These are phyloP conservation scores for Elsinoe perseae DNA, from an alignment of 2,329 filamentous ascomycete genomes.

Conservation along the genomic window DNA sequence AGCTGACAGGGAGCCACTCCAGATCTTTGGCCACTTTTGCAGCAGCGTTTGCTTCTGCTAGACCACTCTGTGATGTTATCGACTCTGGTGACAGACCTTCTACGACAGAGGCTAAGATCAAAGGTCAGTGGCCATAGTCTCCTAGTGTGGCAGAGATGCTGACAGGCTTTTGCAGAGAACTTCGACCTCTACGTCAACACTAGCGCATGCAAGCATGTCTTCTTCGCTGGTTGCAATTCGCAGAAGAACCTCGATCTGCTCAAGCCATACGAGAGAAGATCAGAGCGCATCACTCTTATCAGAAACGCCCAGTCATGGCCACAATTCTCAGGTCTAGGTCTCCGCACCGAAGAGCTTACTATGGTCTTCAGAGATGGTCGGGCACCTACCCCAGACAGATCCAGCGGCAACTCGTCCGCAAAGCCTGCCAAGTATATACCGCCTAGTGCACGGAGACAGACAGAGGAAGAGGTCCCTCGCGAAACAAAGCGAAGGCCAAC, in stretches of 20 bases:
- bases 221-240: constrained; percentile 56
- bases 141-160: neutral
- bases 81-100: constrained; percentile 9
- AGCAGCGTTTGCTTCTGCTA: constrained; percentile 46
- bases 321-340: constrained; percentile 46
- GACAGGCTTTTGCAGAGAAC: constrained; percentile 3
- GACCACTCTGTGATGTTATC: constrained; percentile 15
- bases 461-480: neutral
- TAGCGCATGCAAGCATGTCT: constrained; percentile 56
- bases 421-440: neutral
- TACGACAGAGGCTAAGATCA: constrained; percentile 5
- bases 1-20: constrained; percentile 47
- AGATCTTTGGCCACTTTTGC: constrained; percentile 50
- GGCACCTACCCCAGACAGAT: neutral
- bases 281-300: constrained; percentile 47
- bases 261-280: constrained; percentile 43
- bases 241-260: constrained; percentile 38
- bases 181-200: constrained; percentile 49
- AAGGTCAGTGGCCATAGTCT: neutral
- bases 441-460: neutral
- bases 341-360: constrained; percentile 46
- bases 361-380: constrained; percentile 41
- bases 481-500: neutral
- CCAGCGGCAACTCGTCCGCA: neutral
- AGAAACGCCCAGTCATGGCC: constrained; percentile 44